Conservation (phyloP, 176 grass and related monocot species). For the Avena atlantica region DNA sequence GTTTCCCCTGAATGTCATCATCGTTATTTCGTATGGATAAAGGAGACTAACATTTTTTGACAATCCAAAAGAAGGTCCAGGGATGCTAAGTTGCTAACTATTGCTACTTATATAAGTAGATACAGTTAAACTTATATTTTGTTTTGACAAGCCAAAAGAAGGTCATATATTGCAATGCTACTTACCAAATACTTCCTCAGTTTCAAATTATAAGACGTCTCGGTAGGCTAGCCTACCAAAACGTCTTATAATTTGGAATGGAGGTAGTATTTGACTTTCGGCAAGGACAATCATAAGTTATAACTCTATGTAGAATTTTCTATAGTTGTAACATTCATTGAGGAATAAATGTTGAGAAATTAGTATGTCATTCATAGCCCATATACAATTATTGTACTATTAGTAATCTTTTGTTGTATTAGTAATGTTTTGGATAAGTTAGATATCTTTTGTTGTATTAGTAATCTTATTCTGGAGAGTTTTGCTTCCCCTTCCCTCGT, state of each 20-base stretch:
- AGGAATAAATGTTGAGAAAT: neutral
- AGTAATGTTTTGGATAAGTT: neutral
- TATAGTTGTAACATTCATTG: neutral
- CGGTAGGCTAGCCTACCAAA: too few species aligned
- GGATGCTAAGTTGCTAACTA: slow-evolving; percentile 6
- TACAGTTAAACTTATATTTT: neutral
- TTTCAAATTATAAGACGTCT: too few species aligned
- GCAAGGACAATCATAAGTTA: neutral
- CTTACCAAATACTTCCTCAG: neutral
- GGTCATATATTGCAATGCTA: neutral
- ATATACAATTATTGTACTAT: neutral
- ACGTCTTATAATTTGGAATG: too few species aligned
- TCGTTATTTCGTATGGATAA: neutral
- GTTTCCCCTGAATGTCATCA: neutral
- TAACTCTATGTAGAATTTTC: neutral
- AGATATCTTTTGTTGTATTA: neutral
- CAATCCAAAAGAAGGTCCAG: neutral
- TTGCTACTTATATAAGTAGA: neutral
- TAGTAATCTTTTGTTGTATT: neutral
- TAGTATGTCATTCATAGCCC: neutral
- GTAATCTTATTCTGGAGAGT: neutral
- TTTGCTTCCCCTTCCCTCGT: neutral
- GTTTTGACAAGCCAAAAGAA: too few species aligned
- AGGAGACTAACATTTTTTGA: slow-evolving; percentile 21
- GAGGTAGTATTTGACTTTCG: neutral